A percentile compares a stretch with the other conserved stretches of the same genome.
Conservation (phyloP, 2,329 filamentous ascomycete genomes). For the Dactylellina cionopaga region DNA sequence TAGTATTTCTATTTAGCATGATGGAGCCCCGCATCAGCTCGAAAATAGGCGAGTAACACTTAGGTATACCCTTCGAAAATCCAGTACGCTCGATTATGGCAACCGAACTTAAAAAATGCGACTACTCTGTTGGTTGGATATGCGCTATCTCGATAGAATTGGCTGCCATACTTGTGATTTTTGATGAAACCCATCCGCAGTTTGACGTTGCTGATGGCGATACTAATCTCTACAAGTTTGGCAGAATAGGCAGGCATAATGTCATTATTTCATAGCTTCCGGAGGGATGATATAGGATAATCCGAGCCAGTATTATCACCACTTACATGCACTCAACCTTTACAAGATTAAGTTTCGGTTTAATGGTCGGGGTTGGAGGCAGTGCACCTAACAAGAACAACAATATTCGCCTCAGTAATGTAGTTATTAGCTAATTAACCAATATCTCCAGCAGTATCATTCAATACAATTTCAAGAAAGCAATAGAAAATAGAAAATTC, state of each 20-base stretch:
- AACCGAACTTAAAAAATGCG: constrained; percentile 7
- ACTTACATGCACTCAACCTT: too few relatives aligned
- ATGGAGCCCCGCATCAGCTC: not conserved
- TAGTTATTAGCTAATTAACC: not conserved
- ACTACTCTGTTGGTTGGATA: constrained; percentile 1
- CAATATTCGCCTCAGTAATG: constrained; percentile 16
- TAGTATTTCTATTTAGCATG: too few relatives aligned
- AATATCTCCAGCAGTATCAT: not conserved
- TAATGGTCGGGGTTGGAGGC: constrained; percentile 13
- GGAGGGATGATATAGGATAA: not conserved
- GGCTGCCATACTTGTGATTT: too few relatives aligned
- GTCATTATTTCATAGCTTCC: constrained; percentile 11
- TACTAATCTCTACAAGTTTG: too few relatives aligned
- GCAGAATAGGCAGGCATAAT: too few relatives aligned
- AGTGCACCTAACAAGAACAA: not conserved
- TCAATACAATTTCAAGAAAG: constrained; percentile 6
- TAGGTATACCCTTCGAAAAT: not conserved
- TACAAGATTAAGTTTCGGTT: constrained; percentile 2
- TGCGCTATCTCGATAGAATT: too few relatives aligned
- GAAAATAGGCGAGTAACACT: not conserved
- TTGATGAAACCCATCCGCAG: too few relatives aligned
- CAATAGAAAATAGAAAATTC: constrained; percentile 7
- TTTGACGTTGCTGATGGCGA: too few relatives aligned
- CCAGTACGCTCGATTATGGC: not conserved
- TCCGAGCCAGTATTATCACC: not conserved